Evolutionary conservation across 306 rosid genomes (phyloP).

Genomic region (Oxytropis ochrocephala): DNA sequence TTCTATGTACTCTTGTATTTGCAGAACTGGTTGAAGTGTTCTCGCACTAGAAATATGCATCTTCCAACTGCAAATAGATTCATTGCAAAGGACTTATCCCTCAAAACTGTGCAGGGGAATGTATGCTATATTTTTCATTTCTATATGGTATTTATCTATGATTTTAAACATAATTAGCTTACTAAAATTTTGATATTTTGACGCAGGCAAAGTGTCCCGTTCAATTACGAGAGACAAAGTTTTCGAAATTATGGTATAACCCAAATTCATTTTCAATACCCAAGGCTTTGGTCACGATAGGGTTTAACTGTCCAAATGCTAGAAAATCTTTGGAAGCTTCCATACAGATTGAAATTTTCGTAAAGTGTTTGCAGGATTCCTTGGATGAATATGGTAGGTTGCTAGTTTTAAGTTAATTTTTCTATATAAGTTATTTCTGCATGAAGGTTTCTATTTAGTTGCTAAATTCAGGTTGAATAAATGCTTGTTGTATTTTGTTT

Average conservation of each 20-base stretch:
- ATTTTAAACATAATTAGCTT: neutral
- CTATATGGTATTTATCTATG: neutral
- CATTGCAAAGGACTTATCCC: slow-evolving; percentile 81
- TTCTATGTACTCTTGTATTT: slow-evolving; percentile 28
- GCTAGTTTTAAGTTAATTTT: neutral
- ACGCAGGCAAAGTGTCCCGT: slow-evolving; percentile 72
- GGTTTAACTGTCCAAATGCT: slow-evolving; percentile 77
- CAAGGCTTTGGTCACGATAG: slow-evolving; percentile 72
- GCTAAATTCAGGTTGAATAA: slow-evolving; percentile 17
- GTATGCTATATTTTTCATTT: slow-evolving; percentile 29
- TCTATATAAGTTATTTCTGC: neutral
- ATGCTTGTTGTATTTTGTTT: slow-evolving; percentile 19
- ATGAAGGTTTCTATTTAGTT: neutral
- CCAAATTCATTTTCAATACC: slow-evolving; percentile 79
- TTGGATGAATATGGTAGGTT: slow-evolving; percentile 84
- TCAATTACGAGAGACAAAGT: slow-evolving; percentile 56
- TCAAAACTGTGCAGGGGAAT: slow-evolving; percentile 48
- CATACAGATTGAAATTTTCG: slow-evolving; percentile 59
- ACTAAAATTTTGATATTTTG: slow-evolving; percentile 20
- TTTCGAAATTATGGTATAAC: slow-evolving; percentile 80
- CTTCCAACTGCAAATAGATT: slow-evolving; percentile 74
- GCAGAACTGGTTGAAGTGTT: slow-evolving; percentile 72
- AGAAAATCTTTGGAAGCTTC: slow-evolving; percentile 74
- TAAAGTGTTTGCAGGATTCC: slow-evolving; percentile 73
- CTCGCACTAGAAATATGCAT: slow-evolving; percentile 64